phyloP scores from a whole-genome alignment of 345 rosid genomes.

The Dipteronia dyeriana region DNA sequence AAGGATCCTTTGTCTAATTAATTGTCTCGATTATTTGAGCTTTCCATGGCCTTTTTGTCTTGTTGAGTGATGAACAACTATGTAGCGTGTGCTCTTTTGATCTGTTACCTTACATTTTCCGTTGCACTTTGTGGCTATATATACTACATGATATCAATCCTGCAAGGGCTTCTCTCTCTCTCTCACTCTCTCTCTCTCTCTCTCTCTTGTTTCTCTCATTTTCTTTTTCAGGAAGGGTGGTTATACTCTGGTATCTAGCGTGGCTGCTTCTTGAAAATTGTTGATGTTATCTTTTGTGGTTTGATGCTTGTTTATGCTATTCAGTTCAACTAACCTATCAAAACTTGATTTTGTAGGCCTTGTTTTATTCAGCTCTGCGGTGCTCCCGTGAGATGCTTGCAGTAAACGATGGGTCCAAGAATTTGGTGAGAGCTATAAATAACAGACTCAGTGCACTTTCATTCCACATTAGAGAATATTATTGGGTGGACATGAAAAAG shows the following conservation, averaged over 20 bases:
- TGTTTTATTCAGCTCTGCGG: constrained; percentile 75
- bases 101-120: not conserved
- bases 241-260: not conserved
- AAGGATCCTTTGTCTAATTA: not conserved
- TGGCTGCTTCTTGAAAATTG: constrained; percentile 1
- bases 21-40: not conserved
- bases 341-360: constrained; percentile 46
- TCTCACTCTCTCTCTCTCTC: too few relatives aligned
- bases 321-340: not conserved
- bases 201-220: not conserved
- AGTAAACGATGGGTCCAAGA: constrained; percentile 63
- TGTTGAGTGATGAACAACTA: not conserved
- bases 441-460: constrained; percentile 82
- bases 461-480: constrained; percentile 86
- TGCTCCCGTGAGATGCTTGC: constrained; percentile 79
- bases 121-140: not conserved
- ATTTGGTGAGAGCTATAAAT: constrained; percentile 73
- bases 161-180: not conserved
- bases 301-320: constrained; percentile 11
- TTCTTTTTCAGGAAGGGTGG: not conserved
- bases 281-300: not conserved
- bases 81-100: not conserved
- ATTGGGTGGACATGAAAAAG: constrained; percentile 84
- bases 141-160: not conserved
- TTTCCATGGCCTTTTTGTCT: not conserved